A percentile compares a stretch with the other conserved stretches of the same genome.
These are phyloP conservation scores for Xerophyta viscosa DNA, from an alignment of 106 monocot species.

Conservation along the genomic window DNA sequence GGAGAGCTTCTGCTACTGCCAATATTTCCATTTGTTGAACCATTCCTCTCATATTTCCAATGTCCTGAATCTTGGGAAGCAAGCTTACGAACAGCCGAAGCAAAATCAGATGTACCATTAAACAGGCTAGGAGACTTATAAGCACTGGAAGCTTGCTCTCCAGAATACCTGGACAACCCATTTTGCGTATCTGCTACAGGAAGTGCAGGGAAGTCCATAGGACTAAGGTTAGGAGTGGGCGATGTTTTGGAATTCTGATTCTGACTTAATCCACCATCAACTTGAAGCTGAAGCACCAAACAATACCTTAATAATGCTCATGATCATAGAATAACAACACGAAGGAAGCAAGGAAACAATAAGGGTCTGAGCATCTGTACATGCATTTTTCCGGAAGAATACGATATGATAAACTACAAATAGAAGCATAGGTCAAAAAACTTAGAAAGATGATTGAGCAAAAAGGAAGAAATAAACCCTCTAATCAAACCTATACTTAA, in stretches of 20 bases:
- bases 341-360: no score
- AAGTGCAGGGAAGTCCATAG: conserved; percentile 49
- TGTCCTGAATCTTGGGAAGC: conserved; percentile 36
- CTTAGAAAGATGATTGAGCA: no score
- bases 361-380: no score
- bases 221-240: conserved; percentile 32
- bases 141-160: conserved; percentile 21
- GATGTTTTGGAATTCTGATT: conserved; percentile 38
- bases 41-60: conserved; percentile 45
- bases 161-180: conserved; percentile 22
- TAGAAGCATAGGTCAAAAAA: no score
- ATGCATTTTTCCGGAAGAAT: no score
- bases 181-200: conserved; percentile 28
- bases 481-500: no score
- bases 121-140: conserved; percentile 28
- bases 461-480: no score
- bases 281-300: conserved; percentile 40
- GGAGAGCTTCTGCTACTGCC: conserved; percentile 41
- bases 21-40: conserved; percentile 23
- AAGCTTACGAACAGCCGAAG: conserved; percentile 50
- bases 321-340: no score
- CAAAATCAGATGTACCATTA: conserved; percentile 41
- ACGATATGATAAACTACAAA: no score
- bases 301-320: not conserved
- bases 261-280: conserved; percentile 44